phyloP scores from a whole-genome alignment of 345 rosid species.

The Bruguiera gymnorhiza region DNA sequence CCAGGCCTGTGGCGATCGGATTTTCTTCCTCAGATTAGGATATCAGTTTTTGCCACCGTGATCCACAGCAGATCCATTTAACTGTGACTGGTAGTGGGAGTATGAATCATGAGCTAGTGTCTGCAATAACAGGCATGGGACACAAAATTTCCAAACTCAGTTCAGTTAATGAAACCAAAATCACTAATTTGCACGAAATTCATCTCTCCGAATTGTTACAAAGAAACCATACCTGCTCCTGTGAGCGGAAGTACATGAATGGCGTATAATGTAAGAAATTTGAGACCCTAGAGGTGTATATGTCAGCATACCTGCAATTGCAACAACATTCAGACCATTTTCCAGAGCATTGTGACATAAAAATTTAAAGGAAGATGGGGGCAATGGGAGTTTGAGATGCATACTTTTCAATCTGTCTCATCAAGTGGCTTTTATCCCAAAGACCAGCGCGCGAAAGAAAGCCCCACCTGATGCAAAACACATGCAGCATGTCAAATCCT shows the following conservation, averaged over 20 bases:
- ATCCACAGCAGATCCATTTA: conserved; percentile 19
- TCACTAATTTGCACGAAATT: background rate
- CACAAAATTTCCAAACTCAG: conserved; percentile 1
- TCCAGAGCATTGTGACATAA: background rate
- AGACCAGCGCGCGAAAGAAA: conserved; percentile 89
- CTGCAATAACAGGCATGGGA: conserved; percentile 37
- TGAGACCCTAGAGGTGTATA: conserved; percentile 87
- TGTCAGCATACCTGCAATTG: conserved; percentile 81
- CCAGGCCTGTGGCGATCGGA: no score
- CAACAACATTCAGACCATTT: background rate
- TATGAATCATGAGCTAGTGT: conserved; percentile 76
- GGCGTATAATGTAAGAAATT: conserved; percentile 87
- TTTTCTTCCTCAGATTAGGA: no score
- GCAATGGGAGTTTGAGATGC: conserved; percentile 1
- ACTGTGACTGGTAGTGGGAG: conserved; percentile 33
- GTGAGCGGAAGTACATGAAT: conserved; percentile 90
- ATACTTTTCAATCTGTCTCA: conserved; percentile 95
- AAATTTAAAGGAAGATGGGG: background rate
- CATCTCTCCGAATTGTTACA: background rate
- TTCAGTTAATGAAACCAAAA: background rate
- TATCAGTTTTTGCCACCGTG: background rate
- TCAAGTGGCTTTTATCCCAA: conserved; percentile 97
- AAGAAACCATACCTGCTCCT: conserved; percentile 65
- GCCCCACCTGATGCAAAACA: conserved; percentile 67
- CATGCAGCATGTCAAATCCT: conserved; percentile 5